A percentile compares a stretch with the other conserved stretches of the same genome.
Conservation (phyloP, 495 filamentous ascomycete genomes). For the Penicillium antarcticum region DNA sequence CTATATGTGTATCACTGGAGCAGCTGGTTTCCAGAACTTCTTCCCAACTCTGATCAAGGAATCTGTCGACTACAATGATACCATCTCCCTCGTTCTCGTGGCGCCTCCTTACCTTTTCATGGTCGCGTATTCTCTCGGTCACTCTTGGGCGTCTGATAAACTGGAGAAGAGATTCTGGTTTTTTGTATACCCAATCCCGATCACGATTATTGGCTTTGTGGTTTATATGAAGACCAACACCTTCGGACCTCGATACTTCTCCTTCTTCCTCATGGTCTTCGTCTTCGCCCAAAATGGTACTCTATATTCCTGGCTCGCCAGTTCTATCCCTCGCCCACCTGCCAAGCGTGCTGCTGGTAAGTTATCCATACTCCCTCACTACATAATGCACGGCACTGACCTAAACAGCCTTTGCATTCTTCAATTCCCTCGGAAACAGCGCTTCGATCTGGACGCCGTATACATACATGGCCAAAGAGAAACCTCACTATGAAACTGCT, state of each 20-base stretch:
- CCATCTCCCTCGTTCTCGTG: conserved; percentile 46
- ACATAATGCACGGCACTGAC: neutral
- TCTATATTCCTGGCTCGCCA: conserved; percentile 54
- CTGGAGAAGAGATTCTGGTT: conserved; percentile 49
- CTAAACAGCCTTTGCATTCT: conserved; percentile 44
- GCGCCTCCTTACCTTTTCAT: conserved; percentile 56
- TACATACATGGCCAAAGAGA: conserved; percentile 39
- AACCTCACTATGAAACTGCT: conserved; percentile 41
- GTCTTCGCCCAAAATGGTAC: conserved; percentile 53
- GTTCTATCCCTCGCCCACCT: conserved; percentile 48
- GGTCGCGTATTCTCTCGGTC: conserved; percentile 44
- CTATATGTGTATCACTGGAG: conserved; percentile 51
- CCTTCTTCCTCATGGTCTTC: conserved; percentile 53
- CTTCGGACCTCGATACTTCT: conserved; percentile 52
- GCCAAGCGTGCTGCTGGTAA: conserved; percentile 48
- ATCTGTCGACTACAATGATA: conserved; percentile 40
- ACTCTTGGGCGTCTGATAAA: conserved; percentile 46
- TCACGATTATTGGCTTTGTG: conserved; percentile 48
- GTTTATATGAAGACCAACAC: conserved; percentile 46
- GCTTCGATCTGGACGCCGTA: conserved; percentile 55
- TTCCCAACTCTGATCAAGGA: conserved; percentile 48
- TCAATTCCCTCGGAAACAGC: conserved; percentile 52
- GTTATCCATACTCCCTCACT: neutral
- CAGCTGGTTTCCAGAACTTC: conserved; percentile 54
- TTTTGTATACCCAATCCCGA: conserved; percentile 47